Percentiles rank a stretch among this genome's conserved stretches.
Conservation (phyloP, 352 stramenopile genomes). For the Pythium folliculosum region DNA sequence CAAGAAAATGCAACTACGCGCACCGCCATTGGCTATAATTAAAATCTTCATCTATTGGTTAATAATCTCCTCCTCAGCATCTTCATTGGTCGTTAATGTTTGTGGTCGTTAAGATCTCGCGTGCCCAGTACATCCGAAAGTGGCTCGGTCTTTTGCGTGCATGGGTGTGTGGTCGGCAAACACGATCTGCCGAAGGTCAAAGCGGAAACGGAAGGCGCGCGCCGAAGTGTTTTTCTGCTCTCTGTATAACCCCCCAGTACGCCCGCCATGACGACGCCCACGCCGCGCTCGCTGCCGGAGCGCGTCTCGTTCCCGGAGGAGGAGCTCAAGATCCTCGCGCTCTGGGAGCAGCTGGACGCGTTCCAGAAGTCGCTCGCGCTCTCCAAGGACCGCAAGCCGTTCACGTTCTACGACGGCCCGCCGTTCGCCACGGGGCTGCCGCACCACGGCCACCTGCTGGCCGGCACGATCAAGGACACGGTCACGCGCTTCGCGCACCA, state of each 20-base stretch:
- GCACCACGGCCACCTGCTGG: slow-evolving; percentile 98
- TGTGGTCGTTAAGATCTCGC: not conserved
- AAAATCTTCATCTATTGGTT: not conserved
- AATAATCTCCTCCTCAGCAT: not conserved
- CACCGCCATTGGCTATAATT: slow-evolving; percentile 1
- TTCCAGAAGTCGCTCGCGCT: slow-evolving; percentile 92
- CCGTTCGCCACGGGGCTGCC: slow-evolving; percentile 98
- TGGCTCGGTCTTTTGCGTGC: slow-evolving; percentile 3
- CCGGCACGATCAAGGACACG: slow-evolving; percentile 99
- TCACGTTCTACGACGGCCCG: slow-evolving; percentile 99
- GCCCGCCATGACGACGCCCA: not conserved
- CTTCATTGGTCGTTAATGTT: slow-evolving; percentile 1
- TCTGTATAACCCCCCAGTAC: no score
- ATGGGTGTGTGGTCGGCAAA: not conserved
- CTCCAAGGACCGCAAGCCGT: slow-evolving; percentile 93
- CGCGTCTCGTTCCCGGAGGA: slow-evolving; percentile 87
- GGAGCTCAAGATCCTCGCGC: slow-evolving; percentile 71
- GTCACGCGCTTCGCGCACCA: slow-evolving; percentile 99
- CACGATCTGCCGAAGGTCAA: not conserved
- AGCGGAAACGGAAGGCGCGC: not conserved
- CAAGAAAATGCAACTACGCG: slow-evolving; percentile 4
- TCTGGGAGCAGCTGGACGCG: slow-evolving; percentile 87
- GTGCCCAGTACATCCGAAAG: not conserved
- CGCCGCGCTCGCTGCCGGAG: slow-evolving; percentile 74
- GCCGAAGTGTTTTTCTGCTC: not conserved